Base-by-base conservation (phyloP, 2,329 filamentous ascomycete genomes). In the Botrytis byssoidea region DNA sequence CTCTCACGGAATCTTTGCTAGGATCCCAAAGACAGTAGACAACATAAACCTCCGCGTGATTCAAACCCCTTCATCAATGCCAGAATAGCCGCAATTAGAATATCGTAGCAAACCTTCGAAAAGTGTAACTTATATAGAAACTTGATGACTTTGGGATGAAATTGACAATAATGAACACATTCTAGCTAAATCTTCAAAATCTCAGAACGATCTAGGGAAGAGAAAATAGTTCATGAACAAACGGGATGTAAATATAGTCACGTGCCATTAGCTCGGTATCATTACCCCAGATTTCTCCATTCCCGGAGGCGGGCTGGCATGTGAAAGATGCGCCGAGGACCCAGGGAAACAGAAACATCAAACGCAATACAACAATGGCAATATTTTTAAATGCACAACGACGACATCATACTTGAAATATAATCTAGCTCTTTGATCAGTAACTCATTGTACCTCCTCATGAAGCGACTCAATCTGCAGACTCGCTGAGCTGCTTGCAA, bases 241-340 rank as follows among this genome's bases (percentile, higher is more conserved):
- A 20, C 2, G 32, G 8, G 18, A n/a, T 37, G 22, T 51, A 14
- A n/a, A 4, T n/a, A 1, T 29, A 14, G 12, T 59, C 66, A 71
- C 69, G 69, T 71, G 69, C 2, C n/a, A 7, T 0, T 29, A 18
- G 51, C 16, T 42, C 32, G 16, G 18, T 55, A 12, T 3, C 12
- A 42, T 37, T 71, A 66, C 69, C 69, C 69, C 69, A 37, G 69
- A 66, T 71, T 71, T 66, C 69, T 51, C 69, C 66, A 69, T 69
- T 69, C 66, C 59, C 35, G 44, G 57, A 65, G 51, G 42, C 29
- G 69, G 69, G 59, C 40, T 71, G 29, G 69, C 69, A 71, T 71
- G 69, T 71, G 69, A 71, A 55, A 71, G 69, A 71, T 71, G 61
- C 59, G 59, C 69, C 69, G 69, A 71, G 69, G 69, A 65, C 25